Base-by-base conservation (phyloP, 257 asterid genomes). In the Lantana camara region DNA sequence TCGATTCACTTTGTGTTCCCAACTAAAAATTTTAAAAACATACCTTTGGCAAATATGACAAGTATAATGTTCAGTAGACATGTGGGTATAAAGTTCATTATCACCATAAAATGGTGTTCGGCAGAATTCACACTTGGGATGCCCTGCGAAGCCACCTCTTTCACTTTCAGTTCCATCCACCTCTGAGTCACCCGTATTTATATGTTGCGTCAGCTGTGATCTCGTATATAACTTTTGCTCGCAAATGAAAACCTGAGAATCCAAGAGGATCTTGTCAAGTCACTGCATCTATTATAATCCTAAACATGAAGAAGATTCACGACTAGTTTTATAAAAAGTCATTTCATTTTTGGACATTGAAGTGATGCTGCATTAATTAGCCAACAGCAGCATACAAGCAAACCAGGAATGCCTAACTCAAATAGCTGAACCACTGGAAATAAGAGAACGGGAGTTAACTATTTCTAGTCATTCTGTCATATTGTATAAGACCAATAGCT, bases 161-260 rank as follows among this genome's bases (percentile, higher is more conserved):
- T 94, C 97, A 79, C 95, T 90, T 85, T 90, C 99, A 63, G 85
- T 85, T 73, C 99, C 99, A 82, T 94, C 99, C 68, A 90, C 99
- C 82, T 88, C 93, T 15, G 97, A 90, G 62, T 94, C 96, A 47
- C 99, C 97, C 7, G 92, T 82, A 70, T 72, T 70, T 56, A 64
- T 84, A 77, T 94, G 99, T 70, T 84, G 95, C 65, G 74, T 83
- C 45, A 94, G 85, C 74, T 94, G 97, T 49, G 91, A 76, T 76
- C 91, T 88, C 5, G 91, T 80, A 78, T 90, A 94, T 66, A 90
- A 69, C 73, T 90, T 94, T 76, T 94, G 99, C 81, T 94, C 99
- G 72, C 97, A 94, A 56, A 94, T 88, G 77, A 94, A 90, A 67
- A 84, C 82, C 99, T 94, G 77, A 70, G 37, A 58, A 72, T 27